Percentiles rank a stretch among this genome's conserved stretches.
These are phyloP conservation scores for Fusarium stilboides DNA, from an alignment of 2,329 filamentous ascomycete species.

Conservation along the genomic window DNA sequence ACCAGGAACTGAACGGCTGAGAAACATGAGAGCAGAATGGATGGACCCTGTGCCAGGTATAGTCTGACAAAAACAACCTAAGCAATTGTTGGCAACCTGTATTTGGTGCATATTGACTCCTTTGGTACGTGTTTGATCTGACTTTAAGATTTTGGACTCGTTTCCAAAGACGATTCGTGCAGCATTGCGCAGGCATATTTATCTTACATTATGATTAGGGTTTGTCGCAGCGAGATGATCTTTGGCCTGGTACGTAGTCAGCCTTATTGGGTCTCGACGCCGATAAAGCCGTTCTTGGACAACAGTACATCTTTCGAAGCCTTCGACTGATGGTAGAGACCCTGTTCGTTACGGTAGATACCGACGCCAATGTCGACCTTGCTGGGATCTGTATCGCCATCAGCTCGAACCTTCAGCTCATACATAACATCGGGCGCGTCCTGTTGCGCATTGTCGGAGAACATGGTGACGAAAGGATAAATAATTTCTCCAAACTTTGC, in stretches of 20 bases:
- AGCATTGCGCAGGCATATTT: background rate
- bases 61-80: background rate
- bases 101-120: no score
- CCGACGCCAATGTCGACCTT: background rate
- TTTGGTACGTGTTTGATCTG: background rate
- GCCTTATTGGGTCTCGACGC: no score
- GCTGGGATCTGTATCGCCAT: no score
- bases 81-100: background rate
- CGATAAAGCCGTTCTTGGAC: background rate
- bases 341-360: background rate
- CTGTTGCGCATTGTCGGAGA: no score
- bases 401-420: no score
- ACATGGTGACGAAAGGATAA: no score
- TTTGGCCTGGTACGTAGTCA: background rate
- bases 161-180: background rate
- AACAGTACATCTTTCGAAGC: background rate
- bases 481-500: no score
- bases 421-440: no score
- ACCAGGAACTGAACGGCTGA: background rate
- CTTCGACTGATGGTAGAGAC: background rate
- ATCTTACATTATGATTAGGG: no score
- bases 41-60: background rate
- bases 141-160: background rate
- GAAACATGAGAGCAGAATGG: background rate
- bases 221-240: no score